Conservation (phyloP, 805 yeast species). For the Huiozyma naganishii region DNA sequence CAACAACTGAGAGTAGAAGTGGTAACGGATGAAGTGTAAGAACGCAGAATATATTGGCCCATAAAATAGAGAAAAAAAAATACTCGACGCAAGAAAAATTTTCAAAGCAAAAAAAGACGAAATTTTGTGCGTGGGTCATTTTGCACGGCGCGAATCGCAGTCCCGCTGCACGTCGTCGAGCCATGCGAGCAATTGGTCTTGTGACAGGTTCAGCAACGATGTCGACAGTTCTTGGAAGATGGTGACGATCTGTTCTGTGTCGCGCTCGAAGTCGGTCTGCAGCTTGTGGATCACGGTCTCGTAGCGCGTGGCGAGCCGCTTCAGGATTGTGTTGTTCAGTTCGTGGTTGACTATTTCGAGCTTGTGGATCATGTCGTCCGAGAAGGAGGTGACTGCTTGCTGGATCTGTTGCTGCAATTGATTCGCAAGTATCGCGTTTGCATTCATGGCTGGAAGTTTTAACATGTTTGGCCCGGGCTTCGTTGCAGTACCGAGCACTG, state of each 20-base stretch:
- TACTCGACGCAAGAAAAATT: background rate
- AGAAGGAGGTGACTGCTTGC: constrained; percentile 26
- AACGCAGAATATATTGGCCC: background rate
- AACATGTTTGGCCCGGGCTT: background rate
- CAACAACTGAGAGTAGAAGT: background rate
- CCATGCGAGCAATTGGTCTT: constrained; percentile 9
- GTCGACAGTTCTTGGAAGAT: constrained; percentile 29
- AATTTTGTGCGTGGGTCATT: constrained; percentile 10
- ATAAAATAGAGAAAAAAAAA: background rate
- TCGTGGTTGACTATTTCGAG: constrained; percentile 30
- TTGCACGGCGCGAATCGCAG: constrained; percentile 11
- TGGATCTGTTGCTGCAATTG: constrained; percentile 30
- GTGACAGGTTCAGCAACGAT: constrained; percentile 26
- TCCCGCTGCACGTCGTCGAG: no score
- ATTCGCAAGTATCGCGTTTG: constrained; percentile 22
- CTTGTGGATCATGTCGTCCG: constrained; percentile 27
- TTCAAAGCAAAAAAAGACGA: no score
- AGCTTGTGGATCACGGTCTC: constrained; percentile 25
- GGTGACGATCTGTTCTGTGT: constrained; percentile 29
- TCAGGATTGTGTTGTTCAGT: constrained; percentile 27
- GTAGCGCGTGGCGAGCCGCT: constrained; percentile 29
- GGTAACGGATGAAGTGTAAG: background rate
- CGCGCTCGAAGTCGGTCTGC: constrained; percentile 27
- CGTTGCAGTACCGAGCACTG: background rate
- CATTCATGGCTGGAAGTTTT: no score